phyloP scores from a whole-genome alignment of 768 basidiomycete genomes.

The Trichaptum fuscoviolaceum region DNA sequence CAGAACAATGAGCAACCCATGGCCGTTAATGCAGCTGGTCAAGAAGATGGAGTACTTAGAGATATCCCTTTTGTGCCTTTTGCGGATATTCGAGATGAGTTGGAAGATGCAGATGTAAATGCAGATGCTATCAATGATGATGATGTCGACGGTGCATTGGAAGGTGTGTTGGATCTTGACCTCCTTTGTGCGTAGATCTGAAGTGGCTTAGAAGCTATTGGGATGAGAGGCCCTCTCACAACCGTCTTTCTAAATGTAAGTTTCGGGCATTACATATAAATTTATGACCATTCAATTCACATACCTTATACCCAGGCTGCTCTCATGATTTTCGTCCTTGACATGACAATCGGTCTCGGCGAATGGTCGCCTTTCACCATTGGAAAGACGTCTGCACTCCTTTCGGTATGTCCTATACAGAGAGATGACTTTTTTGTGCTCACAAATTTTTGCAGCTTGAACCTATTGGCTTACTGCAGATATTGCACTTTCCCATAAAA shows the following conservation, averaged over 20 bases:
- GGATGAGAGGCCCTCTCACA: constrained; percentile 77
- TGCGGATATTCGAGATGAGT: constrained; percentile 25
- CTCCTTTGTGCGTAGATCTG: not conserved
- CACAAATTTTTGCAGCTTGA: constrained; percentile 50
- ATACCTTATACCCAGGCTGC: constrained; percentile 61
- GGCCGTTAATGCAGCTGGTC: constrained; percentile 20
- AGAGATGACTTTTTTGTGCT: not conserved
- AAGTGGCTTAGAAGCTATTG: too few species aligned
- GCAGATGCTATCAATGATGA: constrained; percentile 42
- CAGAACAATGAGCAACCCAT: constrained; percentile 15
- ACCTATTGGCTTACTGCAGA: constrained; percentile 61
- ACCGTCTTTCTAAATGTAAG: constrained; percentile 81
- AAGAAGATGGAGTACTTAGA: constrained; percentile 5
- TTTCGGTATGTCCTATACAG: constrained; percentile 46
- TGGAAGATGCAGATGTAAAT: too few species aligned
- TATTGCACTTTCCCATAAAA: constrained; percentile 76
- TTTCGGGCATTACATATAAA: constrained; percentile 6
- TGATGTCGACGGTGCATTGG: constrained; percentile 89
- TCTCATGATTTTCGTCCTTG: constrained; percentile 85
- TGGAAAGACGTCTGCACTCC: too few species aligned
- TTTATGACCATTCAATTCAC: too few species aligned
- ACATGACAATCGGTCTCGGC: constrained; percentile 73
- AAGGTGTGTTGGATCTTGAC: constrained; percentile 47
- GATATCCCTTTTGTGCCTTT: constrained; percentile 13
- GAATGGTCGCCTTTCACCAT: constrained; percentile 85